A percentile compares a stretch with the other conserved stretches of the same genome.
phyloP scores from a whole-genome alignment of 1,139 yeast genomes.

The Kazachstania sp. region DNA sequence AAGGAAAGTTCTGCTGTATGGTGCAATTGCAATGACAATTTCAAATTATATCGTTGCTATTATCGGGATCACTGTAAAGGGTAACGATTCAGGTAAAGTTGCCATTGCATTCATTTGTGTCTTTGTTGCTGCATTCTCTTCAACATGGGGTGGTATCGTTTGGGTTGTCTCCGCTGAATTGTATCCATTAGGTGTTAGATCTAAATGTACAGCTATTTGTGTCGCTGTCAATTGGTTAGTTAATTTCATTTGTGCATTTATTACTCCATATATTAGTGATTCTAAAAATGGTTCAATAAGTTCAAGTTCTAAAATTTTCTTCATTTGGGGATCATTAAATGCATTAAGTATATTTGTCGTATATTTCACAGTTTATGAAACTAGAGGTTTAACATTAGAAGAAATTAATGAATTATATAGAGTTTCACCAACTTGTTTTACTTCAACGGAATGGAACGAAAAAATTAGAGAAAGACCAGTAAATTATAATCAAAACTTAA shows the following conservation, averaged over 20 bases:
- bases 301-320: constrained; percentile 58
- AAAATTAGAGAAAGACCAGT: constrained; percentile 16
- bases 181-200: constrained; percentile 69
- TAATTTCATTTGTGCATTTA: constrained; percentile 69
- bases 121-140: constrained; percentile 72
- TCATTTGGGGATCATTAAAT: constrained; percentile 68
- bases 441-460: constrained; percentile 25
- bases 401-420: constrained; percentile 65
- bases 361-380: constrained; percentile 63
- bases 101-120: constrained; percentile 72
- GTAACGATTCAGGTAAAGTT: constrained; percentile 51
- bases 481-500: constrained; percentile 26
- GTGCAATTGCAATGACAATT: constrained; percentile 57
- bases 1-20: constrained; percentile 49
- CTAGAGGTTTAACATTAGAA: constrained; percentile 66
- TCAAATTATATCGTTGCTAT: constrained; percentile 59
- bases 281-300: constrained; percentile 52
- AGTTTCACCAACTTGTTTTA: constrained; percentile 32
- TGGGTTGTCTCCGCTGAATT: constrained; percentile 74
- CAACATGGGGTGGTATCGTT: constrained; percentile 84
- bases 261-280: constrained; percentile 63
- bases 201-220: constrained; percentile 72
- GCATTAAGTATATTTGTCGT: constrained; percentile 48
- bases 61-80: constrained; percentile 47
- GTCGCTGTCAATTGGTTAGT: constrained; percentile 74